phyloP scores from a whole-genome alignment of 768 basidiomycete genomes.

The Panus rudis region DNA sequence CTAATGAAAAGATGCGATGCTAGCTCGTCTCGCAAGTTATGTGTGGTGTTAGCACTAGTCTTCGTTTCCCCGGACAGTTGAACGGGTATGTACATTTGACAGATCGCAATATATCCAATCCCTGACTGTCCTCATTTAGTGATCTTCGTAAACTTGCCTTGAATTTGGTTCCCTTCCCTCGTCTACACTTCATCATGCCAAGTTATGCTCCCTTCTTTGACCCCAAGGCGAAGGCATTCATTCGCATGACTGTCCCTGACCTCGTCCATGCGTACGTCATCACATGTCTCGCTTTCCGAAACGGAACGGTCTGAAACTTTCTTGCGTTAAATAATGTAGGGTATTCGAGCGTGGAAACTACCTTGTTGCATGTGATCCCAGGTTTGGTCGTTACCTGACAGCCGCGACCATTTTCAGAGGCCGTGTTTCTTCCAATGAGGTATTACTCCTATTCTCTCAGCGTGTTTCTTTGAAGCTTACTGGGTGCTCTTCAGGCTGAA shows the following conservation, averaged over 20 bases:
- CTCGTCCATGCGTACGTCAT: conserved; percentile 62
- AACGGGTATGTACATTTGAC: conserved; percentile 53
- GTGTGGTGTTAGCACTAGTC: conserved; percentile 88
- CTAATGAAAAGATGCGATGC: background rate
- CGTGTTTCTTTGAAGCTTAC: conserved; percentile 22
- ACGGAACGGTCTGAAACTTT: conserved; percentile 1
- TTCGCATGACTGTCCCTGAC: conserved; percentile 56
- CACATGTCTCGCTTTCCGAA: background rate
- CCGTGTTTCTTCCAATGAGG: conserved; percentile 72
- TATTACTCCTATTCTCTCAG: conserved; percentile 32
- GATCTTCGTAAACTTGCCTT: conserved; percentile 87
- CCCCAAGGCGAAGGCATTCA: conserved; percentile 52
- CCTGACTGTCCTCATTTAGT: conserved; percentile 28
- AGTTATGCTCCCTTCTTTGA: conserved; percentile 89
- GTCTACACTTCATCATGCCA: conserved; percentile 94
- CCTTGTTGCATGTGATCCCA: conserved; percentile 78
- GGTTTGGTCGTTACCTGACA: conserved; percentile 77
- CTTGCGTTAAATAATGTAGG: too few species aligned
- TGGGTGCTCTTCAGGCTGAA: conserved; percentile 19
- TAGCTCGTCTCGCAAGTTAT: conserved; percentile 83
- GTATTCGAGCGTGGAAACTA: conserved; percentile 77
- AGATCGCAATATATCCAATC: background rate
- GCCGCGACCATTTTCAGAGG: conserved; percentile 87
- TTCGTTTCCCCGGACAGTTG: conserved; percentile 90
- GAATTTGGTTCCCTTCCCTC: conserved; percentile 96